Evolutionary conservation across 75 land plant genomes (phyloP).

Genomic region (Selaginella tamariscina): DNA sequence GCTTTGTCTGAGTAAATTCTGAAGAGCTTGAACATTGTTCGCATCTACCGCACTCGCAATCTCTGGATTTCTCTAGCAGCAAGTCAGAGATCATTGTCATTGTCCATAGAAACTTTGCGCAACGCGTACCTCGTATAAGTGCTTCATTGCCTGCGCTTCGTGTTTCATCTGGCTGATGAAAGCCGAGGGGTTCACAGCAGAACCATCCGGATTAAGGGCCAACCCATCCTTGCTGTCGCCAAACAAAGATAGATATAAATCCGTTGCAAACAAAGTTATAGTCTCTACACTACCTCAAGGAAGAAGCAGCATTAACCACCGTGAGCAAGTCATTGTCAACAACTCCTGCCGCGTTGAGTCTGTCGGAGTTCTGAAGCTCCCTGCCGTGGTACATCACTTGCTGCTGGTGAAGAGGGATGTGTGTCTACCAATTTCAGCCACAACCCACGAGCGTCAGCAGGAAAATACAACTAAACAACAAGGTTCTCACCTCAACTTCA

Average conservation of each 20-base stretch:
- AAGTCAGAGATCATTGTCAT: neutral
- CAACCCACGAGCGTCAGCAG: neutral
- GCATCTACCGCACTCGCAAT: conserved; percentile 56
- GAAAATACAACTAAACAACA: neutral
- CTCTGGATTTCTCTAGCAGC: conserved; percentile 68
- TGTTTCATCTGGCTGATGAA: conserved; percentile 55
- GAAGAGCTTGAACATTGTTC: conserved; percentile 50
- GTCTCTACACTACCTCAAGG: neutral
- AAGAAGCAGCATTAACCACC: conserved; percentile 33
- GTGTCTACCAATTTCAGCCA: conserved; percentile 33
- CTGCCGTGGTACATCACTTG: conserved; percentile 66
- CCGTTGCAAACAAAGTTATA: no score
- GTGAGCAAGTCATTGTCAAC: conserved; percentile 65
- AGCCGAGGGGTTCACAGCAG: conserved; percentile 76
- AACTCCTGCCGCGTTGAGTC: conserved; percentile 55
- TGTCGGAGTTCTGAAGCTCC: conserved; percentile 54
- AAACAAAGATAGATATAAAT: no score
- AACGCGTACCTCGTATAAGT: conserved; percentile 47
- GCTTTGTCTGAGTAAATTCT: conserved; percentile 45
- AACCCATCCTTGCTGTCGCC: conserved; percentile 36
- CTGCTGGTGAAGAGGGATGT: conserved; percentile 58
- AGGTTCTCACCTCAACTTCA: conserved; percentile 74
- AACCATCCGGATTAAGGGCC: conserved; percentile 71
- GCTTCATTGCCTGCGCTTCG: conserved; percentile 50
- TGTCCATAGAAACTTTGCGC: neutral